Evolutionary conservation across 1,284 basidiomycete species (phyloP), one percentile per base, ranked within the genome.

Genomic region (Pyrrhoderma noxium): DNA sequence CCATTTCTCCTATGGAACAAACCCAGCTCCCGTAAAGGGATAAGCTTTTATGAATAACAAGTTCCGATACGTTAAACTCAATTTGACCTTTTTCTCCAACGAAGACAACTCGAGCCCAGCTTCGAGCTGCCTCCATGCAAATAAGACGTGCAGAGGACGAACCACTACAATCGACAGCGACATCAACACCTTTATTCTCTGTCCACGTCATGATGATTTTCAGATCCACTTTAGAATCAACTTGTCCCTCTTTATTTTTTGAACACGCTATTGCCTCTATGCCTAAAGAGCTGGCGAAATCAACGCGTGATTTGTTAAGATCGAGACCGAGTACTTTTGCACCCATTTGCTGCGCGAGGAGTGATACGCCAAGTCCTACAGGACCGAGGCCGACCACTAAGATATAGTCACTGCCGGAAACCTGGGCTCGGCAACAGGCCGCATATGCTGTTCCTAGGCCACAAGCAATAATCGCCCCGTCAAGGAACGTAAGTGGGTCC

Each of bases 1-100:
- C 53, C 53, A 55, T 55, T 41, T 52, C 45, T 8, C 45, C 47
- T 27, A 55, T 48, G n/a, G 53, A 55, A 31, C 53, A 55, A 14
- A 55, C 53, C 53, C 53, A 55, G 42, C 53, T 55, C 18, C 53
- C 53, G 43, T 35, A 52, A 8, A 55, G 37, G 2, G 53, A 23
- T 16, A 55, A 38, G 40, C 45, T 55, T 44, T 55, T 55, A 23
- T 55, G 53, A 27, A 55, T 55, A 2, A 55, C 50, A 19, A 55
- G 39, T 2, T 51, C 45, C 9, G 53, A 55, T 2, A 55, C 53
- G 18, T 52, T 51, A 40, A 55, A 51, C 11, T 42, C 45, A 13
- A 55, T 45, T 0, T 21, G n/a, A 3, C 53, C 53, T n/a, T 45
- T 45, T 31, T 55, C 53, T 3, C 53, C 53, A 8, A 55, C 50